Percentiles rank a stretch among this genome's conserved stretches.
phyloP scores from a whole-genome alignment of 2,329 filamentous ascomycete genomes.

The Aspergillus melleus region DNA sequence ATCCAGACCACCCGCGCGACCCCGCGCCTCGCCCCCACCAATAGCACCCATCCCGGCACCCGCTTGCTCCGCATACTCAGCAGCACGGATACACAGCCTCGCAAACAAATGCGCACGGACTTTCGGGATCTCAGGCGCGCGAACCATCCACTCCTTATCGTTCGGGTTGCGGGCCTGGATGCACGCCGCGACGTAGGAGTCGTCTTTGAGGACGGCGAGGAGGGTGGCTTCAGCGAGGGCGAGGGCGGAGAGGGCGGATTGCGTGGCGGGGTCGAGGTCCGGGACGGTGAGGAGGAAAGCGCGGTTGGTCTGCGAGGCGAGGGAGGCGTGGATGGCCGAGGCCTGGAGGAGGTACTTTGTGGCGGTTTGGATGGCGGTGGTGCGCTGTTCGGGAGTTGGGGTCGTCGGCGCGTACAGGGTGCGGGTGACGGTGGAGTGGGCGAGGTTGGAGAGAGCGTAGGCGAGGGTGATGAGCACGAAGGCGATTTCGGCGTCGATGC shows the following conservation, averaged over 20 bases:
- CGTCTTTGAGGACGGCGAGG: conserved; percentile 87
- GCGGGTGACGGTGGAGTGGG: conserved; percentile 69
- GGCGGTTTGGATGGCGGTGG: conserved; percentile 67
- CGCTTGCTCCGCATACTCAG: conserved; percentile 81
- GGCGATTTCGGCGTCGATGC: conserved; percentile 78
- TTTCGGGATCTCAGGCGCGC: conserved; percentile 80
- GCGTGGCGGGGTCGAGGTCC: conserved; percentile 50
- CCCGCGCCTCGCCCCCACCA: conserved; percentile 24
- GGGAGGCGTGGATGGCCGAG: conserved; percentile 73
- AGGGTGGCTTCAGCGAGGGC: conserved; percentile 86
- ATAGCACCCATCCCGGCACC: conserved; percentile 50
- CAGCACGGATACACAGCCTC: conserved; percentile 79
- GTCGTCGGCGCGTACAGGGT: conserved; percentile 66
- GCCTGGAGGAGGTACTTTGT: conserved; percentile 77
- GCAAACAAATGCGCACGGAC: conserved; percentile 87
- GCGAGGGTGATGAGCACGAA: conserved; percentile 78
- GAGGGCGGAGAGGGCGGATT: conserved; percentile 52
- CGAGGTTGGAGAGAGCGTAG: conserved; percentile 70
- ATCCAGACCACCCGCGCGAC: conserved; percentile 48
- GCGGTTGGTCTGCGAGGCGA: conserved; percentile 57
- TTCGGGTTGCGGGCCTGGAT: conserved; percentile 78
- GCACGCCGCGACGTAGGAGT: conserved; percentile 82
- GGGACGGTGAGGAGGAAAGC: conserved; percentile 21
- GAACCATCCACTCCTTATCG: conserved; percentile 96
- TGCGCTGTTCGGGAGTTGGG: conserved; percentile 67